Conservation (phyloP, 1,284 basidiomycete species). For the Melampsora larici-populina region DNA sequence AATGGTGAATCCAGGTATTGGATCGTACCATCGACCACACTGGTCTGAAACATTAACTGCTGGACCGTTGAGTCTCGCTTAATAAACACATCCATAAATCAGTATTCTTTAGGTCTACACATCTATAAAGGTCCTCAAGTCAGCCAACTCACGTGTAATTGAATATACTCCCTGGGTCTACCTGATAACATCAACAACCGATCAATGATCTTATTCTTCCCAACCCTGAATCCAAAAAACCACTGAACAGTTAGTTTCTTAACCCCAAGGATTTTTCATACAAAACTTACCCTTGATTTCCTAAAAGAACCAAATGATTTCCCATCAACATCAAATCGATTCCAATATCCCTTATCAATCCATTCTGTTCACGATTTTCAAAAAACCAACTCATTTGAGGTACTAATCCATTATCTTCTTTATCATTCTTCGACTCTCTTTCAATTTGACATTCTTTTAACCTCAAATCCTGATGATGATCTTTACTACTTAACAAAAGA, state of each 20-base stretch:
- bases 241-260: conserved; percentile 45
- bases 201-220: conserved; percentile 56
- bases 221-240: conserved; percentile 49
- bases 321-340: conserved; percentile 52
- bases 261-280: background rate
- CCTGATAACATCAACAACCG: conserved; percentile 52
- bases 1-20: conserved; percentile 53
- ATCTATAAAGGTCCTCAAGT: background rate
- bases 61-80: conserved; percentile 45
- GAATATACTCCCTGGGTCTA: conserved; percentile 55
- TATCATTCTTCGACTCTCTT: background rate
- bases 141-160: conserved; percentile 49
- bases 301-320: conserved; percentile 54
- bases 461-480: background rate
- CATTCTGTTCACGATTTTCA: conserved; percentile 52
- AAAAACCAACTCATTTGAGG: conserved; percentile 35
- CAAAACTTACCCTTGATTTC: conserved; percentile 33
- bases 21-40: conserved; percentile 51
- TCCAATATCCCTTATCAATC: conserved; percentile 52
- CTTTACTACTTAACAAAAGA: background rate
- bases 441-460: background rate
- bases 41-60: conserved; percentile 43
- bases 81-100: background rate
- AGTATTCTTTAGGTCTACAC: background rate
- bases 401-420: conserved; percentile 47